Percentiles rank a stretch among this genome's conserved stretches.
phyloP scores from a whole-genome alignment of 2,329 filamentous ascomycete genomes.

The Aspergillus sp. region DNA sequence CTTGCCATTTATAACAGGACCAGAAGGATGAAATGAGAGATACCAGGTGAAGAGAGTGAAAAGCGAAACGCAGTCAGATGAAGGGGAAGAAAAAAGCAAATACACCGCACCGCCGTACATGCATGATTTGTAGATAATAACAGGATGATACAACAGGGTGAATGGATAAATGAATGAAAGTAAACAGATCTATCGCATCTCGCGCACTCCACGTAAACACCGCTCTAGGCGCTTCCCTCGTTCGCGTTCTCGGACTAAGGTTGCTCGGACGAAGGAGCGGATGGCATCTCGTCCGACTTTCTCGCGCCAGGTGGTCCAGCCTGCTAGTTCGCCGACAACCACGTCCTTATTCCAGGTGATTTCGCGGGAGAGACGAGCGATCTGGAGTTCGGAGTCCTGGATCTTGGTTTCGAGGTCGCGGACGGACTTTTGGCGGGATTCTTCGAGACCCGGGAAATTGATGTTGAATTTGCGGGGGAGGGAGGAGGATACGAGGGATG shows the following conservation, averaged over 20 bases:
- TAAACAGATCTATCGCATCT: constrained; percentile 15
- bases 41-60: not conserved
- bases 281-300: constrained; percentile 73
- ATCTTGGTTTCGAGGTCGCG: constrained; percentile 84
- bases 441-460: constrained; percentile 65
- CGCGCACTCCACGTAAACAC: constrained; percentile 66
- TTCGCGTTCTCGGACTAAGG: constrained; percentile 78
- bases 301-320: constrained; percentile 89
- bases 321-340: constrained; percentile 85
- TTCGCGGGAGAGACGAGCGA: constrained; percentile 74
- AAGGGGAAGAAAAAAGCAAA: not conserved
- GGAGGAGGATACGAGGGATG: constrained; percentile 66
- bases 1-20: not conserved
- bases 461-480: constrained; percentile 49
- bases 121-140: not conserved
- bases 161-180: too few relatives aligned
- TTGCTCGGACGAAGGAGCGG: constrained; percentile 71
- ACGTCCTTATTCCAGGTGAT: constrained; percentile 90
- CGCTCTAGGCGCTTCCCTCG: constrained; percentile 77
- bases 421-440: constrained; percentile 77
- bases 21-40: not conserved
- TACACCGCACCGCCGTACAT: not conserved
- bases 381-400: constrained; percentile 67
- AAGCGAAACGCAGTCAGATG: not conserved
- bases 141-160: not conserved